Base-by-base conservation (phyloP, 768 basidiomycete genomes). In the Crassisporium funariophilum region DNA sequence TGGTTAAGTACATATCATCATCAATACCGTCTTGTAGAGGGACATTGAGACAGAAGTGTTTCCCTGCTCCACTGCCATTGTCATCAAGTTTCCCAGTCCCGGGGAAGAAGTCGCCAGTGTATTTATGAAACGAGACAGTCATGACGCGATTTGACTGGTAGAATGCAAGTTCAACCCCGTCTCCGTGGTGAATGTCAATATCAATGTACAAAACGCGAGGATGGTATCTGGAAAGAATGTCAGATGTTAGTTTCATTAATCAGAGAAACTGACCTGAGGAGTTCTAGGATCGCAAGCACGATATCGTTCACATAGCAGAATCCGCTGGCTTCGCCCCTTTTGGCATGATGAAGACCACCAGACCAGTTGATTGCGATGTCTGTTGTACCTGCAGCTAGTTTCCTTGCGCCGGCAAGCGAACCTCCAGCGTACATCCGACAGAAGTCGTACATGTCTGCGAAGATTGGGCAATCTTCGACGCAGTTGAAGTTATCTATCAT, bases 331-430 rank as follows among this genome's bases (percentile, higher is more conserved):
- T 98, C 95, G 0, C 91, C 90, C 52, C 95, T 88, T 72, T 98
- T 98, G 2, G 95, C 97, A 59, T 99, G 97, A 68, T 99, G 97
- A 15, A 99, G 77, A 0, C 97, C 97, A 1, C 97, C 97, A 16
- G 94, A 94, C 97, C 97, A 99, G 61, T 98, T 98, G 58, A 99
- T 92, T 0, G 97, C 97, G 34, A 95, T 98, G 67, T 99, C 97
- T 13, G 94, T 92, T 2, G 84, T 74, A 1, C 91, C 92, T 2
- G 87, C 78, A 41, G 82, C 84, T 2, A 98, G 75, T 64, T 93
- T 95, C 15, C 93, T 74, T 8, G 95, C 95, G 1, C 89, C 97
- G 13, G 92, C 91, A 15, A 99, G 73, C 1, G 91, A 94, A 0
- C 81, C 94, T 0, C 97, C 97, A 2, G 95, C 81, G 65, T 97